Evolutionary conservation across 129 eudicot species (phyloP).

Genomic region (Flaveria sonorensis): DNA sequence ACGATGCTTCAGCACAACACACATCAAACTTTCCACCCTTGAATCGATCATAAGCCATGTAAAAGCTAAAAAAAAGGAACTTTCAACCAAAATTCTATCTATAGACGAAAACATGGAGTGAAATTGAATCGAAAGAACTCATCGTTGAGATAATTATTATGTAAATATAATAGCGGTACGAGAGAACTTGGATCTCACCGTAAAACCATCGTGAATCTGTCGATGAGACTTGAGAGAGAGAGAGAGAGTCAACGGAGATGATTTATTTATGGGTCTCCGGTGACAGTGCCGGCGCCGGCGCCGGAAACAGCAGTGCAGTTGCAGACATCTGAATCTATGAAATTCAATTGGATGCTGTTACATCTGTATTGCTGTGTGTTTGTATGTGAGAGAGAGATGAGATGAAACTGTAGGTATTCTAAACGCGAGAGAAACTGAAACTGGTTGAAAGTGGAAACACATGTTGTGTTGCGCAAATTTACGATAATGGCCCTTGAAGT

Average conservation of each 20-base stretch:
- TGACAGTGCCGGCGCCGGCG: constrained; percentile 2
- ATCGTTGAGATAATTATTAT: too few species aligned
- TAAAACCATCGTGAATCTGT: constrained; percentile 1
- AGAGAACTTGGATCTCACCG: constrained; percentile 23
- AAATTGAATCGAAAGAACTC: too few species aligned
- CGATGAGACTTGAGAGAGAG: too few species aligned
- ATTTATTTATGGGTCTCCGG: constrained; percentile 16
- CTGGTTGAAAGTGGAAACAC: constrained; percentile 28
- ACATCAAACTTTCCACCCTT: not conserved
- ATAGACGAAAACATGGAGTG: not conserved
- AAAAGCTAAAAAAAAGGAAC: not conserved
- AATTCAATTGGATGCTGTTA: constrained; percentile 15
- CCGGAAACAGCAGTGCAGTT: not conserved
- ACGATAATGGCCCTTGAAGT: constrained; percentile 1
- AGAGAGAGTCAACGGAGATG: constrained; percentile 33
- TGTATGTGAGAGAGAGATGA: not conserved
- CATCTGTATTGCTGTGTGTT: not conserved
- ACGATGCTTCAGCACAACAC: not conserved
- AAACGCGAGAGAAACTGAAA: constrained; percentile 29
- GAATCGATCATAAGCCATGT: constrained; percentile 21
- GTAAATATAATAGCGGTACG: not conserved
- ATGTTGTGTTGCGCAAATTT: constrained; percentile 21
- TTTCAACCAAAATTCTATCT: not conserved
- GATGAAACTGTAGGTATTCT: constrained; percentile 29
- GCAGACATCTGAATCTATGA: constrained; percentile 6